Percentiles rank a stretch among this genome's conserved stretches.
These are phyloP conservation scores for Pleurotus salmoneostramineus DNA, from an alignment of 768 basidiomycete genomes.

Conservation along the genomic window DNA sequence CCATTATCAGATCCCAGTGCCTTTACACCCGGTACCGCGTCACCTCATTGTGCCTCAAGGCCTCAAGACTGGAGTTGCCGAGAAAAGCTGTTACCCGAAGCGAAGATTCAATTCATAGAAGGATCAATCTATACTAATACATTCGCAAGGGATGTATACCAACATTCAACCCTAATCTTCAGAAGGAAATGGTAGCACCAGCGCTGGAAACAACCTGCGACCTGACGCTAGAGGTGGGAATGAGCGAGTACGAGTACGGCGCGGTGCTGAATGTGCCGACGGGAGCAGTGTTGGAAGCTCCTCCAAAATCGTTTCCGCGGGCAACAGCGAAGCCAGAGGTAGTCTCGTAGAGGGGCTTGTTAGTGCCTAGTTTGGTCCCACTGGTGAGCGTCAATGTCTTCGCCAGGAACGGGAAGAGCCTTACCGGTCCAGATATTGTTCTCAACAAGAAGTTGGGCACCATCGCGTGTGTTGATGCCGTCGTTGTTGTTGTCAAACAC, in stretches of 20 bases:
- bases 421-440: constrained; percentile 41
- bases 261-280: constrained; percentile 26
- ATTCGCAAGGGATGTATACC: too few relatives aligned
- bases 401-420: neutral
- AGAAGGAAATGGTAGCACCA: constrained; percentile 27
- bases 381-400: neutral
- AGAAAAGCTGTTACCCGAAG: neutral
- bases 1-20: constrained; percentile 3
- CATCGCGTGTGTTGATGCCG: neutral
- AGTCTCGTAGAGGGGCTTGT: constrained; percentile 37
- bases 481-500: constrained; percentile 37
- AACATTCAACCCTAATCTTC: neutral
- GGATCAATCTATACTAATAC: too few relatives aligned
- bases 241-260: constrained; percentile 30
- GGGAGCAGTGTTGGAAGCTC: constrained; percentile 27
- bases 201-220: constrained; percentile 23
- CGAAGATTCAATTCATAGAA: neutral
- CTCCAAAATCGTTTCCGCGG: constrained; percentile 32
- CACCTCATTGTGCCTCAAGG: neutral
- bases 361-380: constrained; percentile 16
- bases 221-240: constrained; percentile 21
- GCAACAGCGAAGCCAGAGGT: constrained; percentile 36
- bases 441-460: constrained; percentile 40
- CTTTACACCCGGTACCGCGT: neutral
- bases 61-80: neutral